Evolutionary conservation across 805 yeast species (phyloP), one percentile per base, ranked within the genome.

Genomic region (Torulaspora microellipsoides): DNA sequence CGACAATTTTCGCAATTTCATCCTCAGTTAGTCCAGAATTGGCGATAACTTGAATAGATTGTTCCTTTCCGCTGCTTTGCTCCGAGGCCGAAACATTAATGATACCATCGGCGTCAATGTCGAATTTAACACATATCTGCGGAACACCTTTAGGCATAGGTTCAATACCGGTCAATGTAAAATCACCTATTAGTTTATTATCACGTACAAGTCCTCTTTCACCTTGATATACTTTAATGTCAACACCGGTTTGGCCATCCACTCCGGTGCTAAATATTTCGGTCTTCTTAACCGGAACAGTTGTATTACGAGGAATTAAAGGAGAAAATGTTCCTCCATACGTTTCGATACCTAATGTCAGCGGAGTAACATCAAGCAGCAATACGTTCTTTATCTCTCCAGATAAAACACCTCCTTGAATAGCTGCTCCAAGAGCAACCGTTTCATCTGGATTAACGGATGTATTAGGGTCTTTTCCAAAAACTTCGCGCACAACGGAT

Each of bases 371-470:
- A 66, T 85, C 95, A 53, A 85, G 71, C 43, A 85, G 66, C 41
- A 85, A 74, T 34, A 85, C 91, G 59, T 85, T 84, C 65, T 78
- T 81, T 42, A 85, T 82, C 55, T 85, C 88, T 52, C 95, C 95
- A 15, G 90, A 82, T 44, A 85, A 68, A 31, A 85, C 83, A 54
- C 90, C 95, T 57, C 91, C 95, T 68, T 85, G 95, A 56, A 85
- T 83, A 36, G 95, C 93, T 27, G 95, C 95, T 59, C 95, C 95
- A 52, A 85, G 67, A 35, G 95, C 93, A 38, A 85, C 95, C n/a
- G 93, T 90, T 66, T 85, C 95, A 64, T 85, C 95, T n/a, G 95
- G 95, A 60, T 85, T 85, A 10, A 85, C 86, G 14, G 78, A 75
- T 34, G 83, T 79, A 41, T 81, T 82, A 31, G 91, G 90, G 48